phyloP scores from a whole-genome alignment of 176 grass and related monocot genomes.

The Secale cereale region DNA sequence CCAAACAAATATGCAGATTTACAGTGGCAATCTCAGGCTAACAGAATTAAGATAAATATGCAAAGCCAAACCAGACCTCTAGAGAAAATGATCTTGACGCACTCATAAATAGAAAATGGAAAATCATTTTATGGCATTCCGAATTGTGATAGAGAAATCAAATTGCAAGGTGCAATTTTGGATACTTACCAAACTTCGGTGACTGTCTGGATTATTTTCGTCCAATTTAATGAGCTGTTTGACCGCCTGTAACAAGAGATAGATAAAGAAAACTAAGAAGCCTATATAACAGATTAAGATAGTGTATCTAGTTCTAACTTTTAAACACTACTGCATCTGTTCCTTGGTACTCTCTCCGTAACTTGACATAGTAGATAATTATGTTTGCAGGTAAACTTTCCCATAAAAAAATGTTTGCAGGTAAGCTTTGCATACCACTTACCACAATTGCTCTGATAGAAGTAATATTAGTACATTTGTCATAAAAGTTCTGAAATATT shows the following conservation, averaged over 20 bases:
- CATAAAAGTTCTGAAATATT: neutral
- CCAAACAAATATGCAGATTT: conserved; percentile 1
- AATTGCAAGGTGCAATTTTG: neutral
- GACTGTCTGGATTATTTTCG: conserved; percentile 71
- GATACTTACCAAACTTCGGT: conserved; percentile 82
- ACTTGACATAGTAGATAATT: neutral
- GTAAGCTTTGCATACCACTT: neutral
- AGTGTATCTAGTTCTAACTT: neutral
- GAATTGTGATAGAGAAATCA: neutral
- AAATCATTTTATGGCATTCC: neutral
- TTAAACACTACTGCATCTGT: neutral
- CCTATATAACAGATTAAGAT: neutral
- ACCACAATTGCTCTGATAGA: neutral
- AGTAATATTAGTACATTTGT: neutral
- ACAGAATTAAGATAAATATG: conserved; percentile 2
- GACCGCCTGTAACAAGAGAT: conserved; percentile 68
- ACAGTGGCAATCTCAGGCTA: neutral
- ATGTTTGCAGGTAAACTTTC: neutral
- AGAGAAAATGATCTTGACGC: neutral
- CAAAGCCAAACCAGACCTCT: neutral
- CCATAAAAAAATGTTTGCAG: neutral
- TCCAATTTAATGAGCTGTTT: conserved; percentile 90
- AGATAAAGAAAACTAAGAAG: conserved; percentile 5
- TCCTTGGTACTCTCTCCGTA: neutral
- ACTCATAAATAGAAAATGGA: neutral